A percentile compares a stretch with the other conserved stretches of the same genome.
These are phyloP conservation scores for Sphagnum magellanicum DNA, from an alignment of 228 moss, liverwort and hornwort species.

Conservation along the genomic window DNA sequence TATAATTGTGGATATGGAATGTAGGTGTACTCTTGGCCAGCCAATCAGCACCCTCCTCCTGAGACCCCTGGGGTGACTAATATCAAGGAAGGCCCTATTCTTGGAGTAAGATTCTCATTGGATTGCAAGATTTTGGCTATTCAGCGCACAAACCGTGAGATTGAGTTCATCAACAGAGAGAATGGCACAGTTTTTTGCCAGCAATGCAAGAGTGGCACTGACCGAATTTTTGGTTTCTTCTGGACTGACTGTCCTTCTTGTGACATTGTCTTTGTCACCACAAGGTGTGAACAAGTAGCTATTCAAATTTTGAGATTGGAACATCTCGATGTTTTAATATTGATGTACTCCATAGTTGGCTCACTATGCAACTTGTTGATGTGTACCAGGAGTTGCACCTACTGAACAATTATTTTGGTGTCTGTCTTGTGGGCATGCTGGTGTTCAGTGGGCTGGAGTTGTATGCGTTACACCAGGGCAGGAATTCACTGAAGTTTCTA, in stretches of 20 bases:
- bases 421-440: constrained; percentile 11
- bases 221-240: constrained; percentile 83
- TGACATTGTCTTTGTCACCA: constrained; percentile 83
- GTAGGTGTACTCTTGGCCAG: constrained; percentile 85
- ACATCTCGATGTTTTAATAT: background rate
- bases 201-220: constrained; percentile 66
- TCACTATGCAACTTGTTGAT: background rate
- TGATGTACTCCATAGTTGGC: no score
- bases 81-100: constrained; percentile 72
- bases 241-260: constrained; percentile 91
- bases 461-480: constrained; percentile 53
- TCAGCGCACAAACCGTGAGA: constrained; percentile 79
- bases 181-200: constrained; percentile 65
- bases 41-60: constrained; percentile 56
- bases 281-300: constrained; percentile 36
- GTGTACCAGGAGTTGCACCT: background rate
- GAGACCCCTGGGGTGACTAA: constrained; percentile 53
- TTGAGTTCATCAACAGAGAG: constrained; percentile 78
- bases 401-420: background rate
- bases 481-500: constrained; percentile 66
- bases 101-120: constrained; percentile 75
- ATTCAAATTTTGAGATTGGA: no score
- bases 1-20: background rate
- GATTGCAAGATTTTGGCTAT: constrained; percentile 81
- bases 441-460: constrained; percentile 68